phyloP scores from a whole-genome alignment of 148 eudicot species.

The Rhododendron griersonianum region DNA sequence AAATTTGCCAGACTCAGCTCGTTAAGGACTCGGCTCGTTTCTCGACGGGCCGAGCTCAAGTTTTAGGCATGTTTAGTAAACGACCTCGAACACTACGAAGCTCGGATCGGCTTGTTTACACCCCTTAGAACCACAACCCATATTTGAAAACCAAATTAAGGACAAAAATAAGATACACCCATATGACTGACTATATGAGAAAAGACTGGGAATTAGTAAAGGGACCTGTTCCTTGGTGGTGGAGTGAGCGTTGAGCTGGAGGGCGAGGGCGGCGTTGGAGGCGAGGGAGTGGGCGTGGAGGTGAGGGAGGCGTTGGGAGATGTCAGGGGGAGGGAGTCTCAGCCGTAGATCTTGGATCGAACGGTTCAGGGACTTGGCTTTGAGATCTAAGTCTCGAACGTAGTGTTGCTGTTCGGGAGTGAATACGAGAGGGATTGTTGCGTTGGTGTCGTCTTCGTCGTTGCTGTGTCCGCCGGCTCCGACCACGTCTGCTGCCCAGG shows the following conservation, averaged over 20 bases:
- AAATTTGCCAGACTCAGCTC: too few species aligned
- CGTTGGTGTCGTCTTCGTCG: slow-evolving; percentile 36
- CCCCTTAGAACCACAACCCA: not conserved
- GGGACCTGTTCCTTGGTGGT: slow-evolving; percentile 73
- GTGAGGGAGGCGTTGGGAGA: slow-evolving; percentile 43
- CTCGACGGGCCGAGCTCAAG: too few species aligned
- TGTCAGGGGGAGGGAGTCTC: slow-evolving; percentile 77
- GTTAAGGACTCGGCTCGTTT: too few species aligned
- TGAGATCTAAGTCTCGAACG: slow-evolving; percentile 38
- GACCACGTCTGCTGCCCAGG: slow-evolving; percentile 95
- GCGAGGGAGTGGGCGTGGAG: slow-evolving; percentile 95
- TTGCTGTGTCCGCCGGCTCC: slow-evolving; percentile 39
- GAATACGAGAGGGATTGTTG: slow-evolving; percentile 63
- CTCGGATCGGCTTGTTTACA: too few species aligned
- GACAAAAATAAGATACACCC: not conserved
- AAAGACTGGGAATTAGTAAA: not conserved
- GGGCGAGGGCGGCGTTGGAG: slow-evolving; percentile 81
- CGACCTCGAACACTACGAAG: too few species aligned
- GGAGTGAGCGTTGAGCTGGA: slow-evolving; percentile 83
- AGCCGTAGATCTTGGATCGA: slow-evolving; percentile 84
- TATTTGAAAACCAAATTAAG: not conserved
- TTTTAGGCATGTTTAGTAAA: too few species aligned
- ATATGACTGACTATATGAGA: not conserved
- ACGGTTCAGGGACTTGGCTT: slow-evolving; percentile 54
- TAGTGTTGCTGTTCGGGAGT: slow-evolving; percentile 71